phyloP scores from a whole-genome alignment of 805 yeast genomes.

The Ogataea nitratoaversa region DNA sequence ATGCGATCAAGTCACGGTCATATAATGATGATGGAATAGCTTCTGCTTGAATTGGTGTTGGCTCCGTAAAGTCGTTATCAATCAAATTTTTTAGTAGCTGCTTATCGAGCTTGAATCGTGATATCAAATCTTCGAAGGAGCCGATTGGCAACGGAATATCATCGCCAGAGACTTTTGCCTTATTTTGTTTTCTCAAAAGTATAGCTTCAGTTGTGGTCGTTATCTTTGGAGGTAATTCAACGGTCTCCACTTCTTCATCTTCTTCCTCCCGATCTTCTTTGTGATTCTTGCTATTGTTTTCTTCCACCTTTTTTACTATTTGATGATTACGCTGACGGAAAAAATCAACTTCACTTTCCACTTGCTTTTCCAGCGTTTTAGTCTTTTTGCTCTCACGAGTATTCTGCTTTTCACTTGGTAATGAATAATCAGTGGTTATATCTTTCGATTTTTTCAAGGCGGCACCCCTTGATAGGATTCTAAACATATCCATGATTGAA shows the following conservation, averaged over 20 bases:
- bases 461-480: conserved; percentile 84
- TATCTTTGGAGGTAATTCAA: conserved; percentile 31
- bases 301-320: conserved; percentile 14
- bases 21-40: conserved; percentile 72
- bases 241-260: conserved; percentile 19
- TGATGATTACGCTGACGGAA: conserved; percentile 55
- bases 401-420: conserved; percentile 23
- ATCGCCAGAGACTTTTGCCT: conserved; percentile 71
- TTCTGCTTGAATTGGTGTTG: conserved; percentile 92
- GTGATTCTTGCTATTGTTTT: conserved; percentile 28
- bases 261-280: conserved; percentile 17
- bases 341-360: conserved; percentile 77
- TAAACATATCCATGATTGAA: conserved; percentile 80
- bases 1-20: conserved; percentile 76
- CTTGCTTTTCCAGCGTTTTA: conserved; percentile 40
- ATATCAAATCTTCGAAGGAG: conserved; percentile 74
- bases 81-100: conserved; percentile 58
- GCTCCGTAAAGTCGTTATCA: conserved; percentile 69
- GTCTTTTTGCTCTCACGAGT: conserved; percentile 30
- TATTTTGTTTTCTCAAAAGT: conserved; percentile 53
- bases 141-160: conserved; percentile 91
- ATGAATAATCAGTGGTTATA: conserved; percentile 38
- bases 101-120: conserved; percentile 62
- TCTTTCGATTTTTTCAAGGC: conserved; percentile 56
- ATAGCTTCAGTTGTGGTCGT: conserved; percentile 55